phyloP scores from a whole-genome alignment of 2,329 filamentous ascomycete genomes.

The Cladosporium sp. region DNA sequence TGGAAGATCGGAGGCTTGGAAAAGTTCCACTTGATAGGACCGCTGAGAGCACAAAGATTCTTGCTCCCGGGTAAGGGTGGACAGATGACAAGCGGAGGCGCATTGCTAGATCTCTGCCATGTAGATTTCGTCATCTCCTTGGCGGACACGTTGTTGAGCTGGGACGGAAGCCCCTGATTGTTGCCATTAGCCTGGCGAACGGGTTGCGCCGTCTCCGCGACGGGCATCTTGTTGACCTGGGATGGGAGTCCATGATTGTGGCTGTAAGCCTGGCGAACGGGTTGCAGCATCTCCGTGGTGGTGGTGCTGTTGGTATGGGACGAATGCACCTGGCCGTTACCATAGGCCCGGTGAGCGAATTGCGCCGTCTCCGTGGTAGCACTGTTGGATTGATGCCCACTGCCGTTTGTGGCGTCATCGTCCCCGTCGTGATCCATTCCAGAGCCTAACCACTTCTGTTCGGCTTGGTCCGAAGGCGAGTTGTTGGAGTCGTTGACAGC shows the following conservation, averaged over 20 bases:
- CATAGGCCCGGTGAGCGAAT: neutral
- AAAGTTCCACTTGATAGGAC: no score
- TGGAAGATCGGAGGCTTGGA: no score
- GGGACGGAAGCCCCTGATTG: neutral
- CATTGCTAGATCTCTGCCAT: neutral
- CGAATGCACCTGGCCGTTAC: neutral
- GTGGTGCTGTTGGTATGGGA: neutral
- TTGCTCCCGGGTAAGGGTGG: no score
- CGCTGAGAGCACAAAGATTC: no score
- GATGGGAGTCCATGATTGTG: neutral
- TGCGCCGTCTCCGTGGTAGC: neutral
- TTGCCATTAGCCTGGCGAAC: neutral
- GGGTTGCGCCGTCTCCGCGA: neutral
- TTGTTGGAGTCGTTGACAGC: neutral
- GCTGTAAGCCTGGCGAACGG: neutral
- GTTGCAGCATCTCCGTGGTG: neutral
- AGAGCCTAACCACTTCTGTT: neutral
- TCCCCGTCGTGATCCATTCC: neutral
- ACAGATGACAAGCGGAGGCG: no score
- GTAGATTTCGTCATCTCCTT: neutral
- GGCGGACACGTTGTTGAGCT: neutral
- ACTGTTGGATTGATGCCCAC: neutral
- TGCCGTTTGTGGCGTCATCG: neutral
- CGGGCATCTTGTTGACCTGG: neutral
- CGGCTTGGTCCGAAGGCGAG: neutral